Evolutionary conservation across 2,329 filamentous ascomycete genomes (phyloP), one percentile per base, ranked within the genome.

Genomic region (Sclerotiophoma versabilis): DNA sequence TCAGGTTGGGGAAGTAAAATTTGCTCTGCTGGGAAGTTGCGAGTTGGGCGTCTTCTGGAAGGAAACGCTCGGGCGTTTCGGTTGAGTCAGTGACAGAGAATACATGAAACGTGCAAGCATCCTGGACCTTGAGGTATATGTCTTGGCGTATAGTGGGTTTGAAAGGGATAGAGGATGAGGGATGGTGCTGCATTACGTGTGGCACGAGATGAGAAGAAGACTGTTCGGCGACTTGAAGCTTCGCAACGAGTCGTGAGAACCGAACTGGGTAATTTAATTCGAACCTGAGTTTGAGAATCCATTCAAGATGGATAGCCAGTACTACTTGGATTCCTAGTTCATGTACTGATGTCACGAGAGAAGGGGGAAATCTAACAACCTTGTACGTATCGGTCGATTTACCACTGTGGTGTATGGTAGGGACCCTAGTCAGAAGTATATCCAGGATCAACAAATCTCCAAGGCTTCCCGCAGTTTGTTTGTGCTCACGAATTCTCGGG

Each of bases 1-100:
- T 52, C 25, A 33, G 41, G 41, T 25, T 29, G 41, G 49, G 41
- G 49, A 46, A 44, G 15, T 38, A 36, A 52, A 52, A 46, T 52
- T 52, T 51, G 37, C 38, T 22, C n/a, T 36, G 20, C 47, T 29
- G 11, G 46, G 46, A 49, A 49, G 36, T 1, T 12, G 15, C 20
- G 11, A 27, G 19, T 11, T n/a, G 37, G 14, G 22, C 17, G 22
- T 22, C 42, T 52, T 52, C 49, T 52, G 34, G 49, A 52, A 52
- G 34, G 34, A 52, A 52, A 52, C 49, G 49, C 41, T 45, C 33
- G 49, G 49, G 33, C 49, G 41, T 33, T 34, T 39, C 27, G 41
- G 20, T 29, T 6, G 47, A 50, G 47, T 50, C 47, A 50, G 30
- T 30, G 38, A 2, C 20, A 17, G 14, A 7, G 19, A 20, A 14